Evolutionary conservation across 176 grass and related monocot genomes (phyloP), one percentile per base, ranked within the genome.

Genomic region (Oryza officinalis): DNA sequence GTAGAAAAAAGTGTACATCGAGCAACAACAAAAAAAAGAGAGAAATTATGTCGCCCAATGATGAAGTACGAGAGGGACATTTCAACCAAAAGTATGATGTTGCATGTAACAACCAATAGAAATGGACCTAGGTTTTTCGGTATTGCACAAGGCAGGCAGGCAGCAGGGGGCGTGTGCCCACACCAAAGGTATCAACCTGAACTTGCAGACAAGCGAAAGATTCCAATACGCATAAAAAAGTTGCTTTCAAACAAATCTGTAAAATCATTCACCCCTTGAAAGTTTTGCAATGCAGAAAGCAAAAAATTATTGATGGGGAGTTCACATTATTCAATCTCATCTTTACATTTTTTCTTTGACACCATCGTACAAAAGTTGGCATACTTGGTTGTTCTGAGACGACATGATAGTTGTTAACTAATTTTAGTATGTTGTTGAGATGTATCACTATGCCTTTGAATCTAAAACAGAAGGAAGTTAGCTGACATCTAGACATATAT

Each of bases 71-170:
- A 88, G 40, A 88, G 45, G 45, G 87, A 82, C 87, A 35, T 73
- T 47, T 76, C 74, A 94, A 87, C 87, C 54, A 81, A 82, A 81
- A 82, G 83, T 63, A 63, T 77, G 71, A 87, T 27, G 84, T 64
- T 87, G 67, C 77, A 77, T 87, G 84, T 23, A 87, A 70, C 89
- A 85, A 92, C 90, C 84, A 90, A 87, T 90, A 63, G 80, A 72
- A 64, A 79, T 79, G 86, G 84, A 83, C 74, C 70, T 73, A 74
- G 46, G 79, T 38, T 78, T 78, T 74, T 82, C 79, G 69, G 60
- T 79, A 69, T 18, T 45, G 64, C 78, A 65, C 71, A 75, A 76
- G 74, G 52, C 46, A 61, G 27, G 31, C 37, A 25, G 14, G 57
- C 57, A 61, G 40, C 40, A 41, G 40, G 8, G 50, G 52, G 20